Conservation (phyloP, 1,284 basidiomycete genomes). For the Papiliotrema fonsecae region DNA sequence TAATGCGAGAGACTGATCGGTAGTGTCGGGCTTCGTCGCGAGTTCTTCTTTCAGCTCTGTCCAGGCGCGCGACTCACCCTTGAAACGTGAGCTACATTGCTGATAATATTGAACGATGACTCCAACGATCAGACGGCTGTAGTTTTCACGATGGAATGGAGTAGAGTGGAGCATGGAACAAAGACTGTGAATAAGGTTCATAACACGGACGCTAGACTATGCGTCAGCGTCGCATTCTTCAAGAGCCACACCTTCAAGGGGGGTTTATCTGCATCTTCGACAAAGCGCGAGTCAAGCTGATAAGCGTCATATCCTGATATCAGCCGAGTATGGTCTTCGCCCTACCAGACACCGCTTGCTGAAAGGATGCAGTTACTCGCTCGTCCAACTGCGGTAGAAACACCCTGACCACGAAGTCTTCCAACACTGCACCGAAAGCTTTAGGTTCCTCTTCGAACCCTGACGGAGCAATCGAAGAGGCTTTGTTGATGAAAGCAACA, state of each 20-base stretch:
- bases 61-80: conserved; percentile 44
- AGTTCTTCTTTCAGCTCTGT: conserved; percentile 18
- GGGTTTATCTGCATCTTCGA: conserved; percentile 22
- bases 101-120: conserved; percentile 97
- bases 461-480: conserved; percentile 63
- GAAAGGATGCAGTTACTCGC: conserved; percentile 83
- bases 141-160: conserved; percentile 94
- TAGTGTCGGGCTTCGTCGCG: conserved; percentile 11
- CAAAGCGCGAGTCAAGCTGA: conserved; percentile 48
- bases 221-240: not conserved
- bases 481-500: conserved; percentile 72
- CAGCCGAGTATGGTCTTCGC: conserved; percentile 4
- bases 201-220: conserved; percentile 74
- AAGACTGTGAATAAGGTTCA: conserved; percentile 86
- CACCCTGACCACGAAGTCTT: conserved; percentile 89
- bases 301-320: conserved; percentile 71
- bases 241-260: conserved; percentile 59
- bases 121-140: conserved; percentile 88
- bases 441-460: conserved; percentile 62
- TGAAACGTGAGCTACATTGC: conserved; percentile 81
- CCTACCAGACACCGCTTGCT: conserved; percentile 72
- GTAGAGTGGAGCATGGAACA: conserved; percentile 87
- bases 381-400: conserved; percentile 95
- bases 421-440: conserved; percentile 64
- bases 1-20: conserved; percentile 46